Base-by-base conservation (phyloP, 352 stramenopile species). In the Peronospora destructor region DNA sequence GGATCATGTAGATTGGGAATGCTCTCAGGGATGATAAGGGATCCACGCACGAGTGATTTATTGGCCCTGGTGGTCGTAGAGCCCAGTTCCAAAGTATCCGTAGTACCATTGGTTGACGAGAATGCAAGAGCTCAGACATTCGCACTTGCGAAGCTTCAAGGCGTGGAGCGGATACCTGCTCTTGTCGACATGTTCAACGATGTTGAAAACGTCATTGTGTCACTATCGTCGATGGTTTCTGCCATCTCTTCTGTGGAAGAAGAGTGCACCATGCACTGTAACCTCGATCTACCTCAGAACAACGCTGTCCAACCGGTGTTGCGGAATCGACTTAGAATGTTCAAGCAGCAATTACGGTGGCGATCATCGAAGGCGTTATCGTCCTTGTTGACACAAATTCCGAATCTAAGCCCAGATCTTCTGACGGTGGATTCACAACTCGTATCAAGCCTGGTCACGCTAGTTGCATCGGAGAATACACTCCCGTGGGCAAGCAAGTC, bases 301-400 rank as follows among this genome's bases (percentile, higher is more conserved):
- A 82, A 60, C 6, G 53, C 64, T 0, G 73, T 91, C 0, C 75
- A 88, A 29, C 52, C 70, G 14, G 71, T 90, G 21, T 49, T 92
- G 2, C 62, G 77, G 3, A 61, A 53, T 8, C 64, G 69, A 10
- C 46, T 92, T n/a, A 76, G 72, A 9, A 75, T 76, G 35, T 90
- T 75, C 64, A 88, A 84, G 12, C 79, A 85, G 38, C 79, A 94
- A 43, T 52, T 94, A 8, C 78, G 84, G 50, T 94, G 84, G 84
- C 56, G 80, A 11, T 66, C 84, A 10, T 82, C 75, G 0, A 92
- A 90, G 56, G 84, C 84, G 4, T 56, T 94, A 6, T 64, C 73
- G 1, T 75, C 64, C 0, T 42, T 92, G 43, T 58, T 91, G 13
- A 87, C 84, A 52, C 84, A 94, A 36, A 73, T 90, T 29, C 59